These are phyloP conservation scores for Suillus paluster DNA, from an alignment of 768 basidiomycete genomes.

Conservation along the genomic window DNA sequence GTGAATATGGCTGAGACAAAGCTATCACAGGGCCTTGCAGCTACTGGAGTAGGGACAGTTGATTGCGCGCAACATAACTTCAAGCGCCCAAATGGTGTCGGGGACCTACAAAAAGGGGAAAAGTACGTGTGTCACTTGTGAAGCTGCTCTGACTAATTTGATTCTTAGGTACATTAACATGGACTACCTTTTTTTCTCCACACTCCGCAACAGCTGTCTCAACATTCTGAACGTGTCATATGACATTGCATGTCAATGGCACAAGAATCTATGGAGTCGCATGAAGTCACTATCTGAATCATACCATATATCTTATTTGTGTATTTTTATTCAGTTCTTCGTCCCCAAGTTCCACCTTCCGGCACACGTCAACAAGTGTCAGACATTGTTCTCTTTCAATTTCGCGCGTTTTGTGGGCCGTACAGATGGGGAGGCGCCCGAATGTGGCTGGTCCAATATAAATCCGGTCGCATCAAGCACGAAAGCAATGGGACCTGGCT, in stretches of 20 bases:
- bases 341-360: constrained; percentile 43
- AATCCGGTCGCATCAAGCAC: constrained; percentile 36
- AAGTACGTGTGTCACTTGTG: no score
- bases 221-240: constrained; percentile 10
- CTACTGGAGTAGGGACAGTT: constrained; percentile 25
- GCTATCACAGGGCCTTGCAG: constrained; percentile 19
- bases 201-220: background rate
- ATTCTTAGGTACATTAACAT: no score
- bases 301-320: background rate
- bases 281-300: background rate
- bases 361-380: constrained; percentile 34
- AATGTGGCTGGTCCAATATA: constrained; percentile 39
- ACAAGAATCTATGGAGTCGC: background rate
- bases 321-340: constrained; percentile 13
- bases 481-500: constrained; percentile 38
- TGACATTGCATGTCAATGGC: constrained; percentile 33
- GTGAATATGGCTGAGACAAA: constrained; percentile 16
- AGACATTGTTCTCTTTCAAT: constrained; percentile 17
- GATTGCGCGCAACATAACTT: constrained; percentile 22
- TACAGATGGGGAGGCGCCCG: constrained; percentile 41
- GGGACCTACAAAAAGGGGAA: constrained; percentile 32
- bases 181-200: constrained; percentile 6
- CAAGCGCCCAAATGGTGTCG: constrained; percentile 22
- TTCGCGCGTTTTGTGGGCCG: constrained; percentile 30
- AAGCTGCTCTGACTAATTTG: no score